Conservation (phyloP, 208 protist genomes). For the Acanthamoeba sp. region DNA sequence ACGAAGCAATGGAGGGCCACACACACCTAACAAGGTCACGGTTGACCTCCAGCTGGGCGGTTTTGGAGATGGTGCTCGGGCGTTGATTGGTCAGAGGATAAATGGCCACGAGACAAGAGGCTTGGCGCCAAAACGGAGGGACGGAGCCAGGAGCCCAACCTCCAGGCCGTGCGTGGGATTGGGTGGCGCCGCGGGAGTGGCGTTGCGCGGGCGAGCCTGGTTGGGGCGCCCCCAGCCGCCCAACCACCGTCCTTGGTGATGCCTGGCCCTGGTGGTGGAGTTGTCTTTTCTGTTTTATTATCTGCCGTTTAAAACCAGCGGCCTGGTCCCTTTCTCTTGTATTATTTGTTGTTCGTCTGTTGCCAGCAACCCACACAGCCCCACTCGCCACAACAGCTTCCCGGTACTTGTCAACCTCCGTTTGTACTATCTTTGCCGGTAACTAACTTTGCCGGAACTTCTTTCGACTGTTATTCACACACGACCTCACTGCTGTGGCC, state of each 20-base stretch:
- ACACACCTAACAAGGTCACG: too few relatives aligned
- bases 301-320: not conserved
- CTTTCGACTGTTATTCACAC: too few relatives aligned
- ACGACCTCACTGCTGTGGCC: too few relatives aligned
- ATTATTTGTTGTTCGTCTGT: not conserved
- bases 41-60: too few relatives aligned
- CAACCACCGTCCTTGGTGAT: not conserved
- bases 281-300: not conserved
- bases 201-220: not conserved
- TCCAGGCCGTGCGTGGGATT: not conserved
- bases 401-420: too few relatives aligned
- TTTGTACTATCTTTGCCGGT: too few relatives aligned
- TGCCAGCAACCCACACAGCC: not conserved
- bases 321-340: not conserved
- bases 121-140: slow-evolving; percentile 8
- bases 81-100: not conserved
- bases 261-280: too few relatives aligned
- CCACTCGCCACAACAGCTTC: not conserved
- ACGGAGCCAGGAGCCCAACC: not conserved
- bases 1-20: too few relatives aligned
- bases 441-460: not conserved
- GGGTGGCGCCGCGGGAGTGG: not conserved
- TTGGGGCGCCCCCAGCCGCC: too few relatives aligned
- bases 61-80: not conserved
- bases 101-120: not conserved